Conservation (phyloP, 257 asterid genomes). For the Solanum pinnatisectum region DNA sequence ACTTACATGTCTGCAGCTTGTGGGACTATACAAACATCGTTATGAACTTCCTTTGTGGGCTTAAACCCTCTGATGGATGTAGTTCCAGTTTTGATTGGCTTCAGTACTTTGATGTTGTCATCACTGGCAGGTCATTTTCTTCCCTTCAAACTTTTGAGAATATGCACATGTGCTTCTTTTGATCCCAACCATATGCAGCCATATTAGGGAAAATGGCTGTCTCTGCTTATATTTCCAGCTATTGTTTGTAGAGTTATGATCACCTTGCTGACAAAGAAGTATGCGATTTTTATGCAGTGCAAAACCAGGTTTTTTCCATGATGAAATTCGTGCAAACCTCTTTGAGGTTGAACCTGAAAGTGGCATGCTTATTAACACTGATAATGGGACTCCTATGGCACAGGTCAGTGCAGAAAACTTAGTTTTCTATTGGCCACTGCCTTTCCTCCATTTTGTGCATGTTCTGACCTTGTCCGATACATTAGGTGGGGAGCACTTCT, state of each 20-base stretch:
- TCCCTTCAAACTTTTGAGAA: constrained; percentile 6
- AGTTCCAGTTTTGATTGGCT: constrained; percentile 75
- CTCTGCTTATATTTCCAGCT: neutral
- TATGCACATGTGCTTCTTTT: neutral
- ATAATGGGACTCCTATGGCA: constrained; percentile 96
- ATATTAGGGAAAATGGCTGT: neutral
- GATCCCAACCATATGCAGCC: neutral
- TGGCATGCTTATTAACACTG: constrained; percentile 91
- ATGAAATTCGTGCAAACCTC: constrained; percentile 74
- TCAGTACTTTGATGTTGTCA: constrained; percentile 68
- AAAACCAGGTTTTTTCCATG: constrained; percentile 92
- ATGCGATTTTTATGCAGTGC: constrained; percentile 44
- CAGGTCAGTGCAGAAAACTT: constrained; percentile 42
- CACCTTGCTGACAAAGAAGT: neutral
- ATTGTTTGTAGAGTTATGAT: neutral
- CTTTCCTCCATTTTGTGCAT: neutral
- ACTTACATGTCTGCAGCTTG: constrained; percentile 55
- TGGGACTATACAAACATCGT: constrained; percentile 96
- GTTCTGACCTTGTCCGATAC: neutral
- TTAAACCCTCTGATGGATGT: constrained; percentile 36
- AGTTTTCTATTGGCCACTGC: neutral
- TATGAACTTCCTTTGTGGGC: constrained; percentile 91
- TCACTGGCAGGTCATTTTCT: constrained; percentile 81
- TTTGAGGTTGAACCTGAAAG: constrained; percentile 83
- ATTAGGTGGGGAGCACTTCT: constrained; percentile 57